Evolutionary conservation across 1,284 basidiomycete species (phyloP).

Genomic region (Rhodotorula sp.): DNA sequence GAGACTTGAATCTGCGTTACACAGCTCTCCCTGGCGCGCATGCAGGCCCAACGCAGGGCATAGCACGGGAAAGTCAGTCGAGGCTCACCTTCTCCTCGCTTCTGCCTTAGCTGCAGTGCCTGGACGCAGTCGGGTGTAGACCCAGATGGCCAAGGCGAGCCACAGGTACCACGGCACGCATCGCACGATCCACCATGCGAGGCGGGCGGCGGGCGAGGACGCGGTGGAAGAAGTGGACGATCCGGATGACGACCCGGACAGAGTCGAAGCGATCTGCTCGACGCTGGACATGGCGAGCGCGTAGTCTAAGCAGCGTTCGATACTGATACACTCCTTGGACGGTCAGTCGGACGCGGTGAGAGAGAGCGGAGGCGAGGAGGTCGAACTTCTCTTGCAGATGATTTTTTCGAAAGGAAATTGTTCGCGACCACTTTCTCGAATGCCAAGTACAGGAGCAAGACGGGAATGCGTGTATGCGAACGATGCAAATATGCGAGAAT

Average conservation of each 20-base stretch:
- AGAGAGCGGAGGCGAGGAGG: no score
- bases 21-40: no score
- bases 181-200: constrained; percentile 8
- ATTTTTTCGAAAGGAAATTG: neutral
- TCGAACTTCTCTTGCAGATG: neutral
- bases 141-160: neutral
- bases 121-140: neutral
- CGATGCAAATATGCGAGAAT: neutral
- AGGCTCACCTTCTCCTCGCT: neutral
- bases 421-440: no score
- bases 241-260: neutral
- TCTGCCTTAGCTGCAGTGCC: neutral
- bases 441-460: no score
- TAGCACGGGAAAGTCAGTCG: no score
- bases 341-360: no score
- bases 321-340: neutral
- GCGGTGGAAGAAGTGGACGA: neutral
- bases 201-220: neutral
- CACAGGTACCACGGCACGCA: constrained; percentile 14
- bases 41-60: no score
- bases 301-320: neutral
- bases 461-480: neutral
- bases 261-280: constrained; percentile 2
- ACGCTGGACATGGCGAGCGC: neutral
- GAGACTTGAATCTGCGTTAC: neutral